A percentile compares a stretch with the other conserved stretches of the same genome.
Evolutionary conservation across 1,284 basidiomycete genomes (phyloP).

Genomic region (Naganishia sp.): DNA sequence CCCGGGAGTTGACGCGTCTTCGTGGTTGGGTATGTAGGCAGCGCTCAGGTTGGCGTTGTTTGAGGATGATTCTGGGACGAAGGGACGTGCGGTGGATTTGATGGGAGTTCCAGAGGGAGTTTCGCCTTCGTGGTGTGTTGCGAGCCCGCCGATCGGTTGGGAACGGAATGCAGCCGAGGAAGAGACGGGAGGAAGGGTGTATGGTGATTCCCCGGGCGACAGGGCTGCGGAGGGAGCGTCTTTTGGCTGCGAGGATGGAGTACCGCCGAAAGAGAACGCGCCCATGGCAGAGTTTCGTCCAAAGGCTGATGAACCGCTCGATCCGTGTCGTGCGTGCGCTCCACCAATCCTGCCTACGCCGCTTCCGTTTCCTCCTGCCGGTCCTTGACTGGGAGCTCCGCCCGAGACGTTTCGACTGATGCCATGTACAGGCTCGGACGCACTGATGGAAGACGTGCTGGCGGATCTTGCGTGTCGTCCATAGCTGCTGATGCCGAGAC

Average conservation of each 20-base stretch:
- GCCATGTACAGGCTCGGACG: constrained; percentile 13
- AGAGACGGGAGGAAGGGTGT: constrained; percentile 12
- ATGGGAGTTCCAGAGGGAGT: constrained; percentile 17
- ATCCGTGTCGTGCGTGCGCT: constrained; percentile 23
- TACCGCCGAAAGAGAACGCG: constrained; percentile 37
- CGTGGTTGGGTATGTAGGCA: constrained; percentile 11
- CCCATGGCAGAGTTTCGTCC: constrained; percentile 39
- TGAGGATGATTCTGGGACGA: not conserved
- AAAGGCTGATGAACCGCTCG: constrained; percentile 36
- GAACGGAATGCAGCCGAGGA: constrained; percentile 19
- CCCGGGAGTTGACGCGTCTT: constrained; percentile 31
- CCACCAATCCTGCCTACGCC: constrained; percentile 16
- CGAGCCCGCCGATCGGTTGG: constrained; percentile 3
- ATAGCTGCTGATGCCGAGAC: constrained; percentile 15
- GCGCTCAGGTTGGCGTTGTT: not conserved
- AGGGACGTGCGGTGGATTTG: constrained; percentile 2
- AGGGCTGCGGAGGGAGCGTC: not conserved
- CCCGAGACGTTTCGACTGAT: constrained; percentile 3
- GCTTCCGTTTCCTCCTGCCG: not conserved
- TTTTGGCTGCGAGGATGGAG: not conserved
- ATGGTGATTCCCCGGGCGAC: not conserved
- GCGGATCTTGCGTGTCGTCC: constrained; percentile 25
- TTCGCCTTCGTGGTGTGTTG: constrained; percentile 34
- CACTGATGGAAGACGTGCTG: constrained; percentile 28
- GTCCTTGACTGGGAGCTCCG: not conserved